These are phyloP conservation scores for Aphanomyces invadans DNA, from an alignment of 352 stramenopile genomes.

Conservation along the genomic window DNA sequence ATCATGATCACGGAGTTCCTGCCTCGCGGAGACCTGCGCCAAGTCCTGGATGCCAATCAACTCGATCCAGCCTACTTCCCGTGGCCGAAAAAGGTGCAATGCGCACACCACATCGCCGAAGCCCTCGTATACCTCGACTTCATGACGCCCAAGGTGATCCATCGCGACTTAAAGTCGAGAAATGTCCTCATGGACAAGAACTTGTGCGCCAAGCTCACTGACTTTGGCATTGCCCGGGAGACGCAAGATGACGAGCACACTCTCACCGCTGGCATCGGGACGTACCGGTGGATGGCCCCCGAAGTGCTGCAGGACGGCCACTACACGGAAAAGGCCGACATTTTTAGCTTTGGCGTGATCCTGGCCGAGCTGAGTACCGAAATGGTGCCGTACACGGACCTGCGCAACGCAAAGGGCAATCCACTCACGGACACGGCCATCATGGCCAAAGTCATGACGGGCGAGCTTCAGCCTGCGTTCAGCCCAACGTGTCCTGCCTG, in stretches of 20 bases:
- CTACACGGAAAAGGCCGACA: conserved; percentile 17
- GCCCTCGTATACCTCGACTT: conserved; percentile 16
- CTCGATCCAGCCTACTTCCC: neutral
- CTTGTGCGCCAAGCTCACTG: conserved; percentile 8
- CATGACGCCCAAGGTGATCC: conserved; percentile 4
- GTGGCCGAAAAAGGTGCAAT: conserved; percentile 5
- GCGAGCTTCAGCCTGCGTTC: neutral
- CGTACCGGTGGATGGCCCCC: conserved; percentile 17
- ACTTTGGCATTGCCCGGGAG: conserved; percentile 16
- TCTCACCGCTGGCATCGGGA: conserved; percentile 20
- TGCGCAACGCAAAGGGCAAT: conserved; percentile 2
- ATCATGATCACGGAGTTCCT: conserved; percentile 59
- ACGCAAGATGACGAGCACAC: conserved; percentile 10
- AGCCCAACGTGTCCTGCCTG: neutral
- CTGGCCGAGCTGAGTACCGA: conserved; percentile 17
- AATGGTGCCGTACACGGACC: conserved; percentile 18
- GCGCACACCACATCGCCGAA: conserved; percentile 11
- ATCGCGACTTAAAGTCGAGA: conserved; percentile 15
- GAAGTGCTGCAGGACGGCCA: conserved; percentile 17
- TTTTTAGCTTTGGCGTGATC: conserved; percentile 21
- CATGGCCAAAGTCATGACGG: conserved; percentile 15
- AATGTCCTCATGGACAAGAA: conserved; percentile 14
- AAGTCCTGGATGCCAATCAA: neutral
- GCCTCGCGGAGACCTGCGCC: conserved; percentile 19
- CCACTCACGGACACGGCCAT: conserved; percentile 13